Base-by-base conservation (phyloP, 192 early-diverging fungal genomes). In the Mortierella antarctica region DNA sequence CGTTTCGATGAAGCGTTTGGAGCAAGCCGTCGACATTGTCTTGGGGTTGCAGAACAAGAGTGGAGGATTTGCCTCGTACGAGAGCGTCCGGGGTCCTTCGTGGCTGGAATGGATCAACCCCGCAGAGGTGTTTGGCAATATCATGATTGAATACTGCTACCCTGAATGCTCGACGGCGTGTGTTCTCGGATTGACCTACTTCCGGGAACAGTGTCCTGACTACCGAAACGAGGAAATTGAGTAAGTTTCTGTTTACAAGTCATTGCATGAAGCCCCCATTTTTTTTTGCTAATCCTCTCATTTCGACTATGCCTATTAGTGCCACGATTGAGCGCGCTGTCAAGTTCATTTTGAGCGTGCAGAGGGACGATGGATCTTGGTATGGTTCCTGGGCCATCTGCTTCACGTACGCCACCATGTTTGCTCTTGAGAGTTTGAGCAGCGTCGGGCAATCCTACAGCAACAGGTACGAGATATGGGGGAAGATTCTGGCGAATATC, bases 381-480 rank as follows among this genome's bases (percentile, higher is more conserved):
- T 97, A 93, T 80, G 98, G 98, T 6, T 89, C 91, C 42, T 99
- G 98, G 98, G 98, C 92, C 56, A 94, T 99, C 71, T 99, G 98
- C 82, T 99, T 96, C 69, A 98, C 96, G 14, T 99, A 99, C 74
- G 96, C 95, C 44, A 90, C 91, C 15, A 92, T 96, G 91, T 99
- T 99, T 91, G 93, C 94, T 2, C 67, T 97, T 31, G 92, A 97
- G 77, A 90, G 89, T 65, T 81, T 99, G 72, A 90, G 91, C 10
- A 93, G 91, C 62, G 89, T 93, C 20, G 97, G 95, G 9, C 91
- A 94, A 85, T 86, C 67, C 49, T 99, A 97, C 73, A 83, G 91
- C 39, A 96, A 91, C 83, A 91, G 89, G 86, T 92, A 87, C 82
- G 10, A 53, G 10, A 84, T 10, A n/a, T 54, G 15, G 10, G n/a